Evolutionary conservation across 805 yeast species (phyloP).

Genomic region (Wickerhamomyces sydowiorum): DNA sequence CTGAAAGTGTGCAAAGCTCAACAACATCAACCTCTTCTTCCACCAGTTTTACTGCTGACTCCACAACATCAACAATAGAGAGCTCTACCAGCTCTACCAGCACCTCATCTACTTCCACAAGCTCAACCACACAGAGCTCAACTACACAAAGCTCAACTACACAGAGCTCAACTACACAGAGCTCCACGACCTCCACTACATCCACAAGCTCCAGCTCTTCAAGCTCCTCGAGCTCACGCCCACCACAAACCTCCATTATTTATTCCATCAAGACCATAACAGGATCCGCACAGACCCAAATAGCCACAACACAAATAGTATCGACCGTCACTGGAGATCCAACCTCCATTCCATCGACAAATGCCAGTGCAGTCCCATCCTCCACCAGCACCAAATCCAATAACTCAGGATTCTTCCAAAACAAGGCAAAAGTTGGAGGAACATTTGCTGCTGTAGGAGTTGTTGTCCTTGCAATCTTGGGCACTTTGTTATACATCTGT

Average conservation of each 20-base stretch:
- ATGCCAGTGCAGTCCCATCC: conserved; percentile 9
- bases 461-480: conserved; percentile 42
- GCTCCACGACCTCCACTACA: conserved; percentile 12
- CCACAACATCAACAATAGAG: conserved; percentile 7
- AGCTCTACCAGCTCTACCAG: background rate
- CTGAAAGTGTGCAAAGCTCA: background rate
- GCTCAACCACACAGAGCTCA: conserved; percentile 8
- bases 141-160: conserved; percentile 7
- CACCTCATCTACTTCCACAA: conserved; percentile 1
- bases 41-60: background rate
- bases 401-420: conserved; percentile 44
- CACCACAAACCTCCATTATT: conserved; percentile 27
- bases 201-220: conserved; percentile 7
- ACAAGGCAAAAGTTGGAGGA: conserved; percentile 75
- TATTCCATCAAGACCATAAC: conserved; percentile 30
- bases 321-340: conserved; percentile 20
- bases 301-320: conserved; percentile 20
- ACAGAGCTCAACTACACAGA: conserved; percentile 13
- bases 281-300: conserved; percentile 24
- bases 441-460: conserved; percentile 72
- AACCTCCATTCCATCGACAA: conserved; percentile 12
- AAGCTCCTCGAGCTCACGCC: conserved; percentile 7
- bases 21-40: conserved; percentile 1
- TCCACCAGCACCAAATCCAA: conserved; percentile 8
- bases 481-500: conserved; percentile 38